Base-by-base conservation (phyloP, 129 eudicot genomes). In the Flaveria sonorensis region DNA sequence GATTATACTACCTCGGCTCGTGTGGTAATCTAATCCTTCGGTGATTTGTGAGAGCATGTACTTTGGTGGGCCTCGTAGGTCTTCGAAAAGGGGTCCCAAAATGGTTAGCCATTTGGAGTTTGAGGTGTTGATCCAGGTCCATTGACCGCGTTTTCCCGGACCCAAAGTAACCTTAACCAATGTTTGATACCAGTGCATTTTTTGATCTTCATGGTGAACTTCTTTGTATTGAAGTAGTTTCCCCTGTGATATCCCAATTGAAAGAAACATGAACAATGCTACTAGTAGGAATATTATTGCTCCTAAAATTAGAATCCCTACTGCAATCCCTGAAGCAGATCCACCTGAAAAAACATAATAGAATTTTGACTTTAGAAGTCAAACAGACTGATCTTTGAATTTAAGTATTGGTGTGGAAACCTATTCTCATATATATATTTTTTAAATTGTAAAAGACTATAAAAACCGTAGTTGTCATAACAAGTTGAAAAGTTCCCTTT, bases 71-170 rank as follows among this genome's bases (percentile, higher is more conserved):
- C 98, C 98, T 72, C 98, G 66, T 30, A 93, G 86, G 69, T 93
- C 97, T 82, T 93, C 98, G 28, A 90, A 90, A 23, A 93, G 62
- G 4, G 97, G 98, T 20, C 97, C 98, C 15, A 87, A 81, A 59
- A 78, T 87, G 20, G 90, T 70, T 53, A 88, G 71, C 71, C 78
- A 72, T n/a, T 36, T 73, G 7, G 97, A 84, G 39, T 82, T 77
- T 7, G 82, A 72, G 36, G 80, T 57, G 73, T 83, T 83, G 79
- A 84, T 84, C 98, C 98, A 93, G 14, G 97, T 87, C 98, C 98
- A 93, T 73, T 93, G 98, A 69, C 98, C 98, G 76, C 89, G 75
- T 79, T 93, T 93, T 26, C 98, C 98, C 0, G 98, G 98, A 48
- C 98, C 97, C 15, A 93, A 77, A 13, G 98, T 93, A 15, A 86